phyloP scores from a whole-genome alignment of 345 rosid species.

The Salix suchowensis region DNA sequence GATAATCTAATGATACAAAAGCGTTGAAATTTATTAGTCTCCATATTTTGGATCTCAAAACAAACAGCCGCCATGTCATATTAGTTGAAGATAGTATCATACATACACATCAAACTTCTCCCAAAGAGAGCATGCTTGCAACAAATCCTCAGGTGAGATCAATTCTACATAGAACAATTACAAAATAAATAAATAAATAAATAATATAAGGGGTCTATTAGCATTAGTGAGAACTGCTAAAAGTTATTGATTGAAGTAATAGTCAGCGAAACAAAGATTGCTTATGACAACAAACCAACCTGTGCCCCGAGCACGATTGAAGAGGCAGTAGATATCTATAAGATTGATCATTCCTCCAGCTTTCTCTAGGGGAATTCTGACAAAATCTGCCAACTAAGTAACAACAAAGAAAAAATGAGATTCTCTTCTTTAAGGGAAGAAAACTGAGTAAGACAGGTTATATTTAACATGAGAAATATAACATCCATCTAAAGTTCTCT shows the following conservation, averaged over 20 bases:
- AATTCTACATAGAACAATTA: conserved; percentile 45
- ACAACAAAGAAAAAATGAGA: conserved; percentile 17
- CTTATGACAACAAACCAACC: conserved; percentile 32
- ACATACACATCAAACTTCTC: conserved; percentile 91
- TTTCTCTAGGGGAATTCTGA: conserved; percentile 73
- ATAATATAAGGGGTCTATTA: not conserved
- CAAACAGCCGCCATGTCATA: not conserved
- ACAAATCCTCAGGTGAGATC: conserved; percentile 93
- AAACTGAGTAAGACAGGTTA: not conserved
- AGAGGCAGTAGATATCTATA: conserved; percentile 83
- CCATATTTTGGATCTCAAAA: not conserved
- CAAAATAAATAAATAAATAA: not conserved
- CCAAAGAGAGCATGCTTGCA: conserved; percentile 93
- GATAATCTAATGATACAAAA: not conserved
- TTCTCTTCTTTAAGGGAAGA: not conserved
- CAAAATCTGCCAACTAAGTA: conserved; percentile 89
- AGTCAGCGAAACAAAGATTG: not conserved
- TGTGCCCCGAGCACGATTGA: conserved; percentile 96
- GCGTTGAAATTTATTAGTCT: not conserved
- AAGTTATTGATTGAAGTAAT: not conserved
- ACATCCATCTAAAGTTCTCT: not conserved
- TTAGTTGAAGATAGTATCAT: conserved; percentile 10
- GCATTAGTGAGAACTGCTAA: not conserved
- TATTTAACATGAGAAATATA: not conserved
- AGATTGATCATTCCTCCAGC: conserved; percentile 97